Conservation (phyloP, 2,329 filamentous ascomycete species). For the Talaromyces rugulosus region DNA sequence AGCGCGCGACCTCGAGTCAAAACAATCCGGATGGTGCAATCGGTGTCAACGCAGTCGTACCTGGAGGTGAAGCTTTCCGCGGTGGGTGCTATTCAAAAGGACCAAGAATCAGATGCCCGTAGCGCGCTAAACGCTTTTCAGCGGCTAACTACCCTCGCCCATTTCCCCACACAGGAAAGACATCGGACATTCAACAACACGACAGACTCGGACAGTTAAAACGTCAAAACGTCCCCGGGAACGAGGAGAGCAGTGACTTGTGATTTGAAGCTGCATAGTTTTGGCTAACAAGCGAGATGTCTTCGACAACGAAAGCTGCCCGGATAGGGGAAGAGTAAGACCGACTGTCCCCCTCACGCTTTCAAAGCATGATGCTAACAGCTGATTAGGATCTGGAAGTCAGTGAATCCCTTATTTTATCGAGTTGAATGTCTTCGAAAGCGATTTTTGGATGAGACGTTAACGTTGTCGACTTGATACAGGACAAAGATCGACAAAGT, state of each 20-base stretch:
- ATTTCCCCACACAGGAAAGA: slow-evolving; percentile 6
- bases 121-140: slow-evolving; percentile 22
- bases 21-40: neutral
- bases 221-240: too few species aligned
- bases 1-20: neutral
- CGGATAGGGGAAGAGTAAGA: slow-evolving; percentile 72
- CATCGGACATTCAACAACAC: neutral
- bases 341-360: slow-evolving; percentile 5
- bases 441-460: neutral
- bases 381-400: slow-evolving; percentile 79
- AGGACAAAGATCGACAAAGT: slow-evolving; percentile 96
- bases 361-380: neutral
- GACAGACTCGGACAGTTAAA: neutral
- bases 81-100: neutral
- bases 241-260: neutral
- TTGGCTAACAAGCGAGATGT: slow-evolving; percentile 28
- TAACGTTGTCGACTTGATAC: slow-evolving; percentile 10
- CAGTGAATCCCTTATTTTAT: slow-evolving; percentile 40
- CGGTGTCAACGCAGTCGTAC: neutral
- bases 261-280: neutral
- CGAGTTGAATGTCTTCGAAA: neutral
- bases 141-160: slow-evolving; percentile 2
- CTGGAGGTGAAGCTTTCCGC: neutral
- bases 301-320: slow-evolving; percentile 61
- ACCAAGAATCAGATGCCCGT: neutral